These are phyloP conservation scores for Taphrina pruni DNA, from an alignment of 1,139 yeast species.

Conservation along the genomic window DNA sequence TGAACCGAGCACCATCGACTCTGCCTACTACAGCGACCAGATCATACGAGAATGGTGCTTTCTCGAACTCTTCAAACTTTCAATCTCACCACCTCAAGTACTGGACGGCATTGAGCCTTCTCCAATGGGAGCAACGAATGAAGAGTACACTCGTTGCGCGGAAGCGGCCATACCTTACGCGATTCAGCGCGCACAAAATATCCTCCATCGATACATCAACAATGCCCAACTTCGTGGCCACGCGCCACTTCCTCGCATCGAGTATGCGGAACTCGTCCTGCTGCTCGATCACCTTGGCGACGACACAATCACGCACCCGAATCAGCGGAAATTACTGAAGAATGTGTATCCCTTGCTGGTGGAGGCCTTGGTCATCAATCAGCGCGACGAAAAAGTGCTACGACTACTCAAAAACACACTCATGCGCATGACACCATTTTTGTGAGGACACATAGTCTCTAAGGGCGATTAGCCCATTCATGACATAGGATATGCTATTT, in stretches of 20 bases:
- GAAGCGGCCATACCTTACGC: slow-evolving; percentile 3
- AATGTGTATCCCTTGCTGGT: slow-evolving; percentile 11
- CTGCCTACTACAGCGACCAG: slow-evolving; percentile 13
- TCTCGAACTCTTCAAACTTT: slow-evolving; percentile 32
- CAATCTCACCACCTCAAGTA: slow-evolving; percentile 7
- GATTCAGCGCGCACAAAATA: slow-evolving; percentile 11
- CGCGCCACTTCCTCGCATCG: slow-evolving; percentile 13
- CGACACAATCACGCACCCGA: slow-evolving; percentile 22
- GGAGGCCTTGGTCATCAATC: slow-evolving; percentile 15
- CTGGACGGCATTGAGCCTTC: neutral
- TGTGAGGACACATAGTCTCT: neutral
- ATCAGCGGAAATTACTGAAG: slow-evolving; percentile 15
- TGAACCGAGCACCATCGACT: neutral
- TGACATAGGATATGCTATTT: neutral
- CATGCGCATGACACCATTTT: slow-evolving; percentile 15
- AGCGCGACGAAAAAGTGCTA: slow-evolving; percentile 17
- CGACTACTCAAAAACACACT: slow-evolving; percentile 9
- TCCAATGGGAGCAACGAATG: neutral
- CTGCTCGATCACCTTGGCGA: slow-evolving; percentile 20
- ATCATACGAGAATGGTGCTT: slow-evolving; percentile 36
- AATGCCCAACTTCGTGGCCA: slow-evolving; percentile 20
- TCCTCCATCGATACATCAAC: slow-evolving; percentile 7
- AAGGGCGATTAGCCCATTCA: neutral
- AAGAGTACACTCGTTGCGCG: slow-evolving; percentile 6
- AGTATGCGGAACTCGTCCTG: slow-evolving; percentile 19